These are phyloP conservation scores for Hypomontagnella submonticulosa DNA, from an alignment of 495 filamentous ascomycete genomes.

Conservation along the genomic window DNA sequence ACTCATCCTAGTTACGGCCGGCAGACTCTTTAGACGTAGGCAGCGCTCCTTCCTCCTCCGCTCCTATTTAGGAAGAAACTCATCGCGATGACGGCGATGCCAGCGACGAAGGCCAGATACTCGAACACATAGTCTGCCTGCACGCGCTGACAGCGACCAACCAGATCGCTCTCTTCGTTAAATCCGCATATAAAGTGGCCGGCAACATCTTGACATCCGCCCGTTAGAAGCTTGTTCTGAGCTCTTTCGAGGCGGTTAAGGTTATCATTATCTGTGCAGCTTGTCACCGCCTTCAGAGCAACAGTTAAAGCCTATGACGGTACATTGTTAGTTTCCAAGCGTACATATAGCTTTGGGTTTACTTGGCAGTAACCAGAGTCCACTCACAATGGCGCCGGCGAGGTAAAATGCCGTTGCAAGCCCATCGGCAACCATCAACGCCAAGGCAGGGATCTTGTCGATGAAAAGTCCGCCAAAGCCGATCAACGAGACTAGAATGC, in stretches of 20 bases:
- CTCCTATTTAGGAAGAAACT: slow-evolving; percentile 13
- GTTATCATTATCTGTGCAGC: slow-evolving; percentile 46
- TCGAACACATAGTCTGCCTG: slow-evolving; percentile 52
- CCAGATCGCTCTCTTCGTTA: slow-evolving; percentile 16
- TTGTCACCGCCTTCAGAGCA: slow-evolving; percentile 49
- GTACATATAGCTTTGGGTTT: not conserved
- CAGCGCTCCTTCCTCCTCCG: slow-evolving; percentile 8
- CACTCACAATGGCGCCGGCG: slow-evolving; percentile 66
- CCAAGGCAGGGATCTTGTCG: slow-evolving; percentile 52
- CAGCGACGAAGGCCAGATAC: slow-evolving; percentile 49
- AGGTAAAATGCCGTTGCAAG: slow-evolving; percentile 58
- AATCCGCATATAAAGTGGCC: slow-evolving; percentile 30
- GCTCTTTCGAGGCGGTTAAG: slow-evolving; percentile 12
- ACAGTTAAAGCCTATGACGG: slow-evolving; percentile 58
- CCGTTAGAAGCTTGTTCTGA: slow-evolving; percentile 50
- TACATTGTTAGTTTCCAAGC: not conserved
- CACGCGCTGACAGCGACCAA: slow-evolving; percentile 47
- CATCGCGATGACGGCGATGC: slow-evolving; percentile 35
- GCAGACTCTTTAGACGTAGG: slow-evolving; percentile 14
- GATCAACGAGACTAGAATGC: slow-evolving; percentile 54
- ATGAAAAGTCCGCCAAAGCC: slow-evolving; percentile 54
- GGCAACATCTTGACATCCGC: slow-evolving; percentile 41
- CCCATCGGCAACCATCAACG: slow-evolving; percentile 56
- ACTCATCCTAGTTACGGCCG: too few relatives aligned
- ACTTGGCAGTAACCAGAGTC: not conserved